Evolutionary conservation across 192 early-diverging fungal species (phyloP).

Genomic region (Gonapodya prolifera): DNA sequence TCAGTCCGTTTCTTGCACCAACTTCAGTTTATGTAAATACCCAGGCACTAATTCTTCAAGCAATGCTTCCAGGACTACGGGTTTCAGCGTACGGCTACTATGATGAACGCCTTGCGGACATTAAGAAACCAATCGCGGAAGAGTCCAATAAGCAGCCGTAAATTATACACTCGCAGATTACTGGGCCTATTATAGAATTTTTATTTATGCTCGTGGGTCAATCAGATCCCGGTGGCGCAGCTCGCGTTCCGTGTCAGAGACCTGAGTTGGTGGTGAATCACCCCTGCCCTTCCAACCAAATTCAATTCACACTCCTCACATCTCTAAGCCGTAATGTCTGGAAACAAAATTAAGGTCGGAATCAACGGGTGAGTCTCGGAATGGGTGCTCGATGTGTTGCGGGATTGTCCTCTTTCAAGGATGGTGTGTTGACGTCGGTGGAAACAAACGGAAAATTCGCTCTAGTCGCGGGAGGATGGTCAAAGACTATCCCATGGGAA

Average conservation of each 20-base stretch:
- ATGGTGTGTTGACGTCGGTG: no score
- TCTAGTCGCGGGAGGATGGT: no score
- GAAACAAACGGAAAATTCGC: no score
- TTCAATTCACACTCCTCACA: background rate
- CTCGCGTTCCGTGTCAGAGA: background rate
- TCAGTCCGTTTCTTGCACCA: background rate
- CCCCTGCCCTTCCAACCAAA: no score
- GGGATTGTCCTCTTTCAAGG: background rate
- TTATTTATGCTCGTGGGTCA: no score
- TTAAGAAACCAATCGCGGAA: background rate
- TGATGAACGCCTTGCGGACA: background rate
- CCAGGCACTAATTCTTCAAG: background rate
- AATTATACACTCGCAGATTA: background rate
- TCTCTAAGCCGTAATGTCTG: background rate
- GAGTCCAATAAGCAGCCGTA: background rate
- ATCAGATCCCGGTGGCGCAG: background rate
- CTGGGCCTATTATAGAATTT: no score
- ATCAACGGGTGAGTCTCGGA: background rate
- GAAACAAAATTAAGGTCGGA: background rate
- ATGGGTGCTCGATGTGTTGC: background rate
- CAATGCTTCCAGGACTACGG: background rate
- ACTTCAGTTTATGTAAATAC: background rate
- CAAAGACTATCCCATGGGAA: no score
- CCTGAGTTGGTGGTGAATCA: no score
- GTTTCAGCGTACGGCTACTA: background rate